Evolutionary conservation across 352 stramenopile species (phyloP).

Genomic region (Peronosclerospora sorghi): DNA sequence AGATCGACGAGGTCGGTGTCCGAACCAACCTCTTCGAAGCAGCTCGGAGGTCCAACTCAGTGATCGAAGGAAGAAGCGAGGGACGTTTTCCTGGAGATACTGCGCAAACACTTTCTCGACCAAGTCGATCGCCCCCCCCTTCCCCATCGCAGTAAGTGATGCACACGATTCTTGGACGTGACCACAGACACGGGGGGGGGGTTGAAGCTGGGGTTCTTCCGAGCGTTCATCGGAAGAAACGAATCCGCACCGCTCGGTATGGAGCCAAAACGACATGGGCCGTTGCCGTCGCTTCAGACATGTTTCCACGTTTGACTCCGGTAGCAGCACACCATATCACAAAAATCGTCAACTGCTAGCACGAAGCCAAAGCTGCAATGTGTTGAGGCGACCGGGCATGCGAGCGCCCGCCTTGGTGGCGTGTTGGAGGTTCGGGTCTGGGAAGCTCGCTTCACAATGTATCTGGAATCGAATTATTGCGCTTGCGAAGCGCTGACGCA

Average conservation of each 20-base stretch:
- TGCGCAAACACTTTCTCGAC: slow-evolving; percentile 14
- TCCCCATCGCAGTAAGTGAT: slow-evolving; percentile 9
- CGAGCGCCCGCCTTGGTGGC: too few species aligned
- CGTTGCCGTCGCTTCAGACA: slow-evolving; percentile 3
- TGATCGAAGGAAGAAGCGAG: too few species aligned
- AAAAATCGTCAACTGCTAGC: slow-evolving; percentile 31
- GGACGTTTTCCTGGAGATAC: slow-evolving; percentile 11
- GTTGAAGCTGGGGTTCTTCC: slow-evolving; percentile 46
- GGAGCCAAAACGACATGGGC: slow-evolving; percentile 9
- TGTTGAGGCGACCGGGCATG: neutral
- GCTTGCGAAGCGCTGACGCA: slow-evolving; percentile 28
- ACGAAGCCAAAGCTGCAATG: neutral
- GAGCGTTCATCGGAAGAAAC: slow-evolving; percentile 67
- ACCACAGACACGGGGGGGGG: slow-evolving; percentile 50
- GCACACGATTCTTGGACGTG: slow-evolving; percentile 2
- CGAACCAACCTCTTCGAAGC: too few species aligned
- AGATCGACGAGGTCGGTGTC: too few species aligned
- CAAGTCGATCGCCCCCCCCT: too few species aligned
- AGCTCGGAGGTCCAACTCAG: too few species aligned
- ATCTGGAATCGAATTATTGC: slow-evolving; percentile 55
- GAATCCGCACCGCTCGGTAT: slow-evolving; percentile 17
- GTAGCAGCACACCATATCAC: slow-evolving; percentile 29
- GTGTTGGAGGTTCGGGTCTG: slow-evolving; percentile 3
- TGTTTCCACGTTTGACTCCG: neutral
- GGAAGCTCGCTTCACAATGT: slow-evolving; percentile 10